Evolutionary conservation across 495 filamentous ascomycete species (phyloP), one percentile per base, ranked within the genome.

Genomic region (Aspergillus homomorphus): DNA sequence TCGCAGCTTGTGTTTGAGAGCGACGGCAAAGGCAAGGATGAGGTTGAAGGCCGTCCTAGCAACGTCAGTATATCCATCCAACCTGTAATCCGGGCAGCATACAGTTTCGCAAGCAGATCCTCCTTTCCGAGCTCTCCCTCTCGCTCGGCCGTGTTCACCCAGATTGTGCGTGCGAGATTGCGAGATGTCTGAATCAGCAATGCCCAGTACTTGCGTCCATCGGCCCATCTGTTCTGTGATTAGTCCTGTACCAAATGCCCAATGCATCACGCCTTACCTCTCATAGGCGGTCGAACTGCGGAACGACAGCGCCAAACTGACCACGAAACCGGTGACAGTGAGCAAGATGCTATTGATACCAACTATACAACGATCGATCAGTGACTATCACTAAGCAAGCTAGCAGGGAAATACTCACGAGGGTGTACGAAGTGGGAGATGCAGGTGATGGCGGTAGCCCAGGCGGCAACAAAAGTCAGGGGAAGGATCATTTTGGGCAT

Each of bases 271-370:
- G 16, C 1, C 3, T 41, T 79, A 83, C 66, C 89, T 86, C 70
- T 95, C 91, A 65, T 96, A 96, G 6, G 90, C 91, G 16, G 89
- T 91, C 0, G 89, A 89, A 61, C 84, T 89, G 51, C 90, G 86
- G 76, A 96, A 94, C 21, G 87, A 90, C 60, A 96, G 76, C 0
- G 88, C 82, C 66, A 95, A 71, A 78, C 87, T 89, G 63, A 96
- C 89, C 59, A 95, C 89, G 78, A 96, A 94, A 86, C 90, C 91
- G 24, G 90, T 83, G 12, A 95, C 87, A 15, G 90, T 95, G 33
- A 96, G 81, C 9, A 96, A 78, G 54, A 92, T 80, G 21, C 79
- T 83, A 60, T 82, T 80, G 23, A 94, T 85, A 20, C 80, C 80
- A 22, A 79, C 75, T 78, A 51, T 42, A 21, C 24, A 58, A 28